Base-by-base conservation (phyloP, 1,139 yeast species). In the Yamadazyma sp. region DNA sequence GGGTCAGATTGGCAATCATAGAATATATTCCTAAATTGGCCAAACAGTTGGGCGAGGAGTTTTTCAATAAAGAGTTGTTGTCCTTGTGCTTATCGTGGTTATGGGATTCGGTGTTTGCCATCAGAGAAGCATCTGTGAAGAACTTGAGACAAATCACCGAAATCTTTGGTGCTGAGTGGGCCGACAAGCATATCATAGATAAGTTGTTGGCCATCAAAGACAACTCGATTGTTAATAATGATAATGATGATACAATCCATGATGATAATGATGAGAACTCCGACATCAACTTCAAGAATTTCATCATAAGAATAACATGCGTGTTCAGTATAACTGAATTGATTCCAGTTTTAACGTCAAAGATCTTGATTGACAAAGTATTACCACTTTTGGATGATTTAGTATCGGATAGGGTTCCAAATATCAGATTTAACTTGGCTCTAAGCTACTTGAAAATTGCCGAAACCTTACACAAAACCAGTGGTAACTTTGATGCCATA, bases 41-140 rank as follows among this genome's bases (percentile, higher is more conserved):
- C n/a, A 86, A 86, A 53, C 98, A 94, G 63, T 72, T 94, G 46
- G 98, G 98, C 25, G 92, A 86, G 41, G 82, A 88, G 16, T 89
- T 92, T 58, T 94, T 94, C 65, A 94, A 92, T 61, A 85, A 87
- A 56, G 96, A 92, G 54, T 72, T 94, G 51, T 90, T 95, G 46
- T 82, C 86, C 35, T 71, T 94, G 51, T 94, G 97, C 57, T 79
- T 94, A 80, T 86, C 92, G 16, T 94, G 98, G 97, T 73, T 94
- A 50, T 90, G 97, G 96, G 99, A 94, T 65, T 86, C 94, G 12
- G 98, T 94, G 29, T 92, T 80, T 63, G 92, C 97, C 6, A 90
- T 94, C 47, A 81, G 99, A 62, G 95, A 89, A 52, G 98, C 98
- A 11, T 97, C 97, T 1, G 96, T 94, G 25, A 67, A 74, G 44